Conservation (phyloP, 129 eudicot species). For the Lonicera japonica region DNA sequence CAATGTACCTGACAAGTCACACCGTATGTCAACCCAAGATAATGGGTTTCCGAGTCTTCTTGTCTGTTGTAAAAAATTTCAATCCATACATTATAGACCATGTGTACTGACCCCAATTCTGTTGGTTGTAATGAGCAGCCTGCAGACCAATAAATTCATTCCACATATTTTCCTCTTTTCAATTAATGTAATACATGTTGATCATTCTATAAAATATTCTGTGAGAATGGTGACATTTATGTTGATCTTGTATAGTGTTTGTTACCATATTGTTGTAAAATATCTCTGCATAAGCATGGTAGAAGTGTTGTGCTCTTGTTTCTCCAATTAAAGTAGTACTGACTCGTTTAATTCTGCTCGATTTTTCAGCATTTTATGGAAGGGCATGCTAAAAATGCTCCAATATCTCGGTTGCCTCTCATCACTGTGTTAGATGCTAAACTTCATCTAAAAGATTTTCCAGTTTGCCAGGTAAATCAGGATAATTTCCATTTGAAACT, state of each 20-base stretch:
- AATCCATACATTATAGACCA: too few relatives aligned
- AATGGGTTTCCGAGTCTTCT: too few relatives aligned
- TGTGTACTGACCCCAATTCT: too few relatives aligned
- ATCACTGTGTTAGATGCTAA: slow-evolving; percentile 76
- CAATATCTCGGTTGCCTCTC: slow-evolving; percentile 88
- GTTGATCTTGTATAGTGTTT: neutral
- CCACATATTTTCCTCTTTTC: too few relatives aligned
- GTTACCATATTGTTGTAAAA: slow-evolving; percentile 1
- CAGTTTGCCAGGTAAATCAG: slow-evolving; percentile 82
- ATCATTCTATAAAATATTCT: too few relatives aligned
- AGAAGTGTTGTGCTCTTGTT: neutral
- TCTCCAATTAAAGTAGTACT: neutral
- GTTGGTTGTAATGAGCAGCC: too few relatives aligned
- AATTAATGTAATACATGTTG: too few relatives aligned
- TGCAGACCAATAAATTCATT: too few relatives aligned
- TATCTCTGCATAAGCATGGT: neutral
- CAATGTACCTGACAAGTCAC: too few relatives aligned
- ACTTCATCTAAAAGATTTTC: slow-evolving; percentile 66
- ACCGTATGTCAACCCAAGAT: too few relatives aligned
- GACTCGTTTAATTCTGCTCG: slow-evolving; percentile 3
- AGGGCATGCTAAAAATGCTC: slow-evolving; percentile 95
- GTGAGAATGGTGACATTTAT: neutral
- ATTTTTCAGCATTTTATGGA: slow-evolving; percentile 92
- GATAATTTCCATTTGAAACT: neutral
- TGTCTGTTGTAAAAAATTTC: neutral